Conservation (phyloP, 2,329 filamentous ascomycete species). For the Amesomyces nigricolor region DNA sequence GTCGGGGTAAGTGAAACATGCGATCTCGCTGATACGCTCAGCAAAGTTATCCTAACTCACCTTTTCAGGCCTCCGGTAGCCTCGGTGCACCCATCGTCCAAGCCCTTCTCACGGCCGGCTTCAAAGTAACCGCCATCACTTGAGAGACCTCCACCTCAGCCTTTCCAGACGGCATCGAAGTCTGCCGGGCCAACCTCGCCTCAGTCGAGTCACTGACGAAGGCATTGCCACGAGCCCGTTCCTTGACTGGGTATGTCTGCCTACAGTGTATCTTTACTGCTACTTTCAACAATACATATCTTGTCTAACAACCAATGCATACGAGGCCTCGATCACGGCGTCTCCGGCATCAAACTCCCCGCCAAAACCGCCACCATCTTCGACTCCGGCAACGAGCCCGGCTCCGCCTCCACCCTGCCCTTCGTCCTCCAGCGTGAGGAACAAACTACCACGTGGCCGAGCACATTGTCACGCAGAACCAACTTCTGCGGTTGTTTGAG, state of each 20-base stretch:
- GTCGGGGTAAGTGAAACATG: conserved; percentile 17
- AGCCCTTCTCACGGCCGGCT: conserved; percentile 30
- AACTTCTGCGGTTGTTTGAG: conserved; percentile 48
- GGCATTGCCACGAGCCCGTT: conserved; percentile 50
- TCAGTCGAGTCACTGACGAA: conserved; percentile 38
- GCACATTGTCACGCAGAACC: conserved; percentile 49
- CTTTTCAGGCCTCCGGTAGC: conserved; percentile 30
- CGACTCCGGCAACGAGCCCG: conserved; percentile 48
- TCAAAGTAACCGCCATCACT: conserved; percentile 47
- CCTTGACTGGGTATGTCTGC: conserved; percentile 49
- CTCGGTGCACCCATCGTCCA: conserved; percentile 28
- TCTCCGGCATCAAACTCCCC: conserved; percentile 45
- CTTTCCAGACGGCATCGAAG: conserved; percentile 33
- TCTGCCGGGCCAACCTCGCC: conserved; percentile 43
- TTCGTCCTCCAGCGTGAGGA: conserved; percentile 43
- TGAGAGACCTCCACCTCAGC: conserved; percentile 39
- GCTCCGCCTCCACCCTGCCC: conserved; percentile 45
- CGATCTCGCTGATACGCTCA: not conserved
- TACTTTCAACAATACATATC: no score
- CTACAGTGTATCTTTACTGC: no score
- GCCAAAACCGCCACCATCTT: conserved; percentile 46
- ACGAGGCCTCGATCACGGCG: conserved; percentile 35
- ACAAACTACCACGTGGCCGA: conserved; percentile 50
- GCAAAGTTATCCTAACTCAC: not conserved
- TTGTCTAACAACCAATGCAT: not conserved